Evolutionary conservation across 441 rosid genomes (phyloP).

Genomic region (Adansonia grandidieri): DNA sequence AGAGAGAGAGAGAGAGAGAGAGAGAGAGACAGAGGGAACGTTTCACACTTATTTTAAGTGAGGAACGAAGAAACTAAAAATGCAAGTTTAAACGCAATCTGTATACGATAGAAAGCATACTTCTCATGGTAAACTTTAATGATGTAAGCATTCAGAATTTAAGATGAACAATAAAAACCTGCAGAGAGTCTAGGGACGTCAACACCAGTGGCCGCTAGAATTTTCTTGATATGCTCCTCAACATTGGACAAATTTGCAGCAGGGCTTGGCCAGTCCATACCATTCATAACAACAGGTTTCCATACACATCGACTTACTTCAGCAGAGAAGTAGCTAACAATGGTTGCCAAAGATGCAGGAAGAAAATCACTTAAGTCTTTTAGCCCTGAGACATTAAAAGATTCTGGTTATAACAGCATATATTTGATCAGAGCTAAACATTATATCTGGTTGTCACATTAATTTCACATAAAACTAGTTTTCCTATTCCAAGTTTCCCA

Average conservation of each 20-base stretch:
- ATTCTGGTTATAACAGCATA: conserved; percentile 21
- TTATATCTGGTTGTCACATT: conserved; percentile 22
- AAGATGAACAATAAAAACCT: conserved; percentile 43
- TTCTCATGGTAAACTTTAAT: neutral
- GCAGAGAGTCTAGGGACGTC: conserved; percentile 75
- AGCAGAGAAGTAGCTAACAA: conserved; percentile 79
- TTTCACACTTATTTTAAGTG: too few species aligned
- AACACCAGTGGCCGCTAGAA: conserved; percentile 70
- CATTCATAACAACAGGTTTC: conserved; percentile 81
- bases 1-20: too few species aligned
- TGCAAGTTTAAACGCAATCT: neutral
- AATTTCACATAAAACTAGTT: neutral
- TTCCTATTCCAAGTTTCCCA: neutral
- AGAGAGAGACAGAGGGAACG: too few species aligned
- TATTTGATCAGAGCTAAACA: conserved; percentile 8
- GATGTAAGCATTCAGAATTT: neutral
- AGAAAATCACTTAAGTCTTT: conserved; percentile 79
- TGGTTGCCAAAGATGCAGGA: conserved; percentile 72
- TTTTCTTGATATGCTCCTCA: conserved; percentile 68
- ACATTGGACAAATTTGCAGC: conserved; percentile 72
- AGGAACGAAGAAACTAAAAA: neutral
- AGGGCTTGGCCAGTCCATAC: conserved; percentile 85
- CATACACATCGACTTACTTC: conserved; percentile 79
- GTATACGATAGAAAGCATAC: neutral
- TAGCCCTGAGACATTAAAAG: conserved; percentile 53